Conservation (phyloP, 1,284 basidiomycete species). For the Pisolithus thermaeus region DNA sequence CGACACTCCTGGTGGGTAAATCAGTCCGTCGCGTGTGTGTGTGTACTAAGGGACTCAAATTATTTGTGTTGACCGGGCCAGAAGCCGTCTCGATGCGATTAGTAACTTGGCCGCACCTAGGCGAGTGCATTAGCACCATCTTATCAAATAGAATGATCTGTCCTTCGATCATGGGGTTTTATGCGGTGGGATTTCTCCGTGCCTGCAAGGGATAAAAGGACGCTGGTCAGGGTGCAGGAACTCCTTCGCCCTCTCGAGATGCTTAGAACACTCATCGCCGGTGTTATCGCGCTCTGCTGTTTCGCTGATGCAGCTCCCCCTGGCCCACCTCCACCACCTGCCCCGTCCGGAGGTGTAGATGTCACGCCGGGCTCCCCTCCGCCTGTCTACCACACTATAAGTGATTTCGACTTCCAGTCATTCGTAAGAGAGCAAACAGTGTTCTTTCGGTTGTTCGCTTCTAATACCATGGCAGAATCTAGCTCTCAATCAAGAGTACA, state of each 20-base stretch:
- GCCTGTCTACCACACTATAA: slow-evolving; percentile 43
- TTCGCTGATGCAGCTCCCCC: slow-evolving; percentile 1
- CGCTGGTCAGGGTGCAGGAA: too few species aligned
- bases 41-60: too few species aligned
- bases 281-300: neutral
- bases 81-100: too few species aligned
- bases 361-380: slow-evolving; percentile 33
- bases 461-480: neutral
- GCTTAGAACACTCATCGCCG: neutral
- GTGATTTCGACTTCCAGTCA: slow-evolving; percentile 61
- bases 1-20: too few species aligned
- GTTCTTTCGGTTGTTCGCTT: neutral
- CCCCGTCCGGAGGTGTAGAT: slow-evolving; percentile 35
- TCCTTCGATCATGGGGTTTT: too few species aligned
- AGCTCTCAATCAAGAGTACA: slow-evolving; percentile 24
- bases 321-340: neutral
- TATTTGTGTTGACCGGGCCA: too few species aligned
- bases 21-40: too few species aligned
- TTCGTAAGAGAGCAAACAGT: slow-evolving; percentile 29
- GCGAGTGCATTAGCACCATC: too few species aligned
- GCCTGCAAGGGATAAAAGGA: too few species aligned
- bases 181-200: too few species aligned
- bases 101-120: too few species aligned
- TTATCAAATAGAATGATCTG: too few species aligned
- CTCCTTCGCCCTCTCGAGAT: neutral